Percentiles rank a stretch among this genome's conserved stretches.
Evolutionary conservation across 2,329 filamentous ascomycete genomes (phyloP).

Genomic region (Juglanconis sp.): DNA sequence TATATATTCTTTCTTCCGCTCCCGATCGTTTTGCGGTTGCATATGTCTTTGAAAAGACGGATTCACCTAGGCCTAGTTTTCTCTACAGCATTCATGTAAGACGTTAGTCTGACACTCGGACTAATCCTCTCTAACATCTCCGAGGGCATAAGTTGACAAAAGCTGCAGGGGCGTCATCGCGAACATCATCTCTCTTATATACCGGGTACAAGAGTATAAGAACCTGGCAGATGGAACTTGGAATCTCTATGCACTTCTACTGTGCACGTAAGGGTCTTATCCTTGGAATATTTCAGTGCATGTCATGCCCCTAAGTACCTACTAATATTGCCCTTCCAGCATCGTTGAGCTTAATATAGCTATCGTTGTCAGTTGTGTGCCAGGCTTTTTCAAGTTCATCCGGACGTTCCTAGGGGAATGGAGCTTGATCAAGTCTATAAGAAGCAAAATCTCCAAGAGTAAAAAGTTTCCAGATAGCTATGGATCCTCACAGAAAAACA

Average conservation of each 20-base stretch:
- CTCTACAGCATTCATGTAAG: slow-evolving; percentile 17
- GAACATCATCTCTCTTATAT: slow-evolving; percentile 18
- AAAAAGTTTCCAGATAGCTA: too few relatives aligned
- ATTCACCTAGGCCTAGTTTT: slow-evolving; percentile 15
- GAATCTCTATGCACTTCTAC: slow-evolving; percentile 6
- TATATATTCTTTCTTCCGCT: slow-evolving; percentile 22
- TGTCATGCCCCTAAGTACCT: background rate
- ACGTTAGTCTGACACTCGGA: background rate
- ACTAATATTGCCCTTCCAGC: background rate
- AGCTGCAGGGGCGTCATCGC: slow-evolving; percentile 11
- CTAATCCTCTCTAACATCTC: too few relatives aligned
- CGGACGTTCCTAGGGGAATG: background rate
- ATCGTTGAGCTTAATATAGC: slow-evolving; percentile 21
- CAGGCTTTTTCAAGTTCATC: slow-evolving; percentile 3
- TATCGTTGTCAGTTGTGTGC: slow-evolving; percentile 18
- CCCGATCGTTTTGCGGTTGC: slow-evolving; percentile 10
- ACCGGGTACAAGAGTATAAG: slow-evolving; percentile 5
- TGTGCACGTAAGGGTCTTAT: slow-evolving; percentile 12
- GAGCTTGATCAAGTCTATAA: background rate
- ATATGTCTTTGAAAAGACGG: slow-evolving; percentile 2
- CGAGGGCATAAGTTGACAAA: background rate
- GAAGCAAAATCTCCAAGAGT: background rate
- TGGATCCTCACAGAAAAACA: too few relatives aligned
- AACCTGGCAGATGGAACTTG: slow-evolving; percentile 14
- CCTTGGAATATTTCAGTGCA: background rate